phyloP scores from a whole-genome alignment of 768 basidiomycete species.

The Suillus paluster region DNA sequence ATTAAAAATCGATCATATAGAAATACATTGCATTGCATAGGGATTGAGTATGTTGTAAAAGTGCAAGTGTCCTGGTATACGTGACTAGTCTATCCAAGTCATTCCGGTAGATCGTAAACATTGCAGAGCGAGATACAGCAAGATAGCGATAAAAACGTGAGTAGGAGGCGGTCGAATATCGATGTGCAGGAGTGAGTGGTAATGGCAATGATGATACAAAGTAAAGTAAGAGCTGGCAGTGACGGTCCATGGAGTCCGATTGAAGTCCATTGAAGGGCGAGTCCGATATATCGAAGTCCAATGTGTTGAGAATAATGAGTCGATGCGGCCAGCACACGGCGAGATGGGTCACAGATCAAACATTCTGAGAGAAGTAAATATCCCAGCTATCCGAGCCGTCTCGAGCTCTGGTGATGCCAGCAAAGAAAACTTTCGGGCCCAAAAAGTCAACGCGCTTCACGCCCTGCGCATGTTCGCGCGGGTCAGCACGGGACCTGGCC shows the following conservation, averaged over 20 bases:
- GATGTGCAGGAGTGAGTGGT: neutral
- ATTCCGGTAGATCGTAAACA: neutral
- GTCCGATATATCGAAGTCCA: neutral
- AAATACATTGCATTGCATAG: neutral
- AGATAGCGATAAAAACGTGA: conserved; percentile 3
- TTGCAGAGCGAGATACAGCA: neutral
- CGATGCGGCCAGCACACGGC: neutral
- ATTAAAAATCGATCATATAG: no score
- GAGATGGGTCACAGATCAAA: conserved; percentile 15
- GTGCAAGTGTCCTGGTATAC: neutral
- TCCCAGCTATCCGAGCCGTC: conserved; percentile 35
- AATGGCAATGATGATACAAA: neutral
- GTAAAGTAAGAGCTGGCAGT: neutral
- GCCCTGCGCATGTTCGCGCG: conserved; percentile 42
- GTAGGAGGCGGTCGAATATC: neutral
- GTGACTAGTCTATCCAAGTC: neutral
- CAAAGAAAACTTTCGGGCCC: conserved; percentile 34
- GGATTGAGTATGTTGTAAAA: neutral
- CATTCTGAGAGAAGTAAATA: conserved; percentile 26
- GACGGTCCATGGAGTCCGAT: neutral
- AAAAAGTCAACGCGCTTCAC: conserved; percentile 46
- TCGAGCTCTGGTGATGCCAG: conserved; percentile 31
- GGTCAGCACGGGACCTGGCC: conserved; percentile 32
- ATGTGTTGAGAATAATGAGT: neutral
- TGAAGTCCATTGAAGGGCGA: neutral